Evolutionary conservation across 345 rosid genomes (phyloP).

Genomic region (Viola odorata): DNA sequence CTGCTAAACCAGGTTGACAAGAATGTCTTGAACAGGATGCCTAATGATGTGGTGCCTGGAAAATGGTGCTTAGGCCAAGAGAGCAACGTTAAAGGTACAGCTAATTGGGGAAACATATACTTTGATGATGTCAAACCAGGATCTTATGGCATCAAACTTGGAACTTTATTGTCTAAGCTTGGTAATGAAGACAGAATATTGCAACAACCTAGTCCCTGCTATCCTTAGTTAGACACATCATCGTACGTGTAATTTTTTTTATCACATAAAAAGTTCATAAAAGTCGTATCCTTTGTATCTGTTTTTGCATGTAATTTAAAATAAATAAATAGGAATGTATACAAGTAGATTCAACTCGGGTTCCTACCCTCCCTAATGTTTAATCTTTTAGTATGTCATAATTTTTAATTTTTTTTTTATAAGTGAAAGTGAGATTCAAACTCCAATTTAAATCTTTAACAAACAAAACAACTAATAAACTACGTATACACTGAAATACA

Average conservation of each 20-base stretch:
- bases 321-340: too few relatives aligned
- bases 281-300: too few relatives aligned
- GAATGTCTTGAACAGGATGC: slow-evolving; percentile 12
- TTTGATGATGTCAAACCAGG: slow-evolving; percentile 24
- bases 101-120: slow-evolving; percentile 3
- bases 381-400: too few relatives aligned
- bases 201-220: slow-evolving; percentile 13
- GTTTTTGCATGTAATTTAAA: too few relatives aligned
- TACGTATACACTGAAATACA: too few relatives aligned
- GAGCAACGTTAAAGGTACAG: slow-evolving; percentile 10
- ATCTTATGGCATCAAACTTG: slow-evolving; percentile 19
- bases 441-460: too few relatives aligned
- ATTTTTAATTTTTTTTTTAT: too few relatives aligned
- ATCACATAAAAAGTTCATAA: too few relatives aligned
- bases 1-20: slow-evolving; percentile 19
- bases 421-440: too few relatives aligned
- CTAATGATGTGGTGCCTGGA: slow-evolving; percentile 17
- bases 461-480: too few relatives aligned
- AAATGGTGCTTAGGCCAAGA: slow-evolving; percentile 21
- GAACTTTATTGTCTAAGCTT: slow-evolving; percentile 13
- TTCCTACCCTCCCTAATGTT: too few relatives aligned
- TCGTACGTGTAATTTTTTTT: neutral
- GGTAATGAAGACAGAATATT: slow-evolving; percentile 2
- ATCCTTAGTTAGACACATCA: neutral
- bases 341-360: too few relatives aligned